Percentiles rank a stretch among this genome's conserved stretches.
phyloP scores from a whole-genome alignment of 2,329 filamentous ascomycete species.

The Neonectria hederae region DNA sequence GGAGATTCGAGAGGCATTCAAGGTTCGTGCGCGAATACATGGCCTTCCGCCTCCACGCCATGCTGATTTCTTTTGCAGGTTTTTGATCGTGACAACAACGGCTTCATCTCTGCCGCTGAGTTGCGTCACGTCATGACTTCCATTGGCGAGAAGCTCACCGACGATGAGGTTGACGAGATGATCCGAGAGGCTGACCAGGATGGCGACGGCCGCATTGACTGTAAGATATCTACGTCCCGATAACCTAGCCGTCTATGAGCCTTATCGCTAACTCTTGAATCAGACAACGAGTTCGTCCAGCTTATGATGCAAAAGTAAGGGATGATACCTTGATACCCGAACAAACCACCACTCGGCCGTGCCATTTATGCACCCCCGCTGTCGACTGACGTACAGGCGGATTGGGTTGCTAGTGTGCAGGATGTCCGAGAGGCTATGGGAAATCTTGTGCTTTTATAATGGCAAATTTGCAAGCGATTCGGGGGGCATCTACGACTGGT shows the following conservation, averaged over 20 bases:
- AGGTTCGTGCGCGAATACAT: conserved; percentile 58
- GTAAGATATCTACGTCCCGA: conserved; percentile 59
- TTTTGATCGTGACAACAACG: conserved; percentile 91
- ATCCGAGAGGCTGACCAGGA: conserved; percentile 92
- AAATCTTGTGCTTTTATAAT: conserved; percentile 42
- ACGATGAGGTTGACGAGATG: conserved; percentile 93
- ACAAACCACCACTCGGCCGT: conserved; percentile 31
- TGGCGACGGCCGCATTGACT: conserved; percentile 88
- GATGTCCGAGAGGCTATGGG: conserved; percentile 30
- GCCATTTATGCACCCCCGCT: conserved; percentile 27
- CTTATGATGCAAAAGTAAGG: conserved; percentile 94
- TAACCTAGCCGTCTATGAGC: neutral
- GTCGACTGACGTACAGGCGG: conserved; percentile 11
- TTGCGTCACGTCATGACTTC: conserved; percentile 92
- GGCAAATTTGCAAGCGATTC: conserved; percentile 46
- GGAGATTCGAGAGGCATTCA: conserved; percentile 90
- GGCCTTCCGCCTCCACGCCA: neutral
- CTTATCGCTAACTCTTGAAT: conserved; percentile 30
- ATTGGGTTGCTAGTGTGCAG: conserved; percentile 31
- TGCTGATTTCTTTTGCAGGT: conserved; percentile 55
- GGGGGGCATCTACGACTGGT: conserved; percentile 40
- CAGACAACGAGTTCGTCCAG: conserved; percentile 93
- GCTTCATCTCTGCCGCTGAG: conserved; percentile 89
- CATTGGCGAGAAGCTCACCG: conserved; percentile 89
- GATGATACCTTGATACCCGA: conserved; percentile 40